These are phyloP conservation scores for Thalassiosira hispida DNA, from an alignment of 352 stramenopile species.

Conservation along the genomic window DNA sequence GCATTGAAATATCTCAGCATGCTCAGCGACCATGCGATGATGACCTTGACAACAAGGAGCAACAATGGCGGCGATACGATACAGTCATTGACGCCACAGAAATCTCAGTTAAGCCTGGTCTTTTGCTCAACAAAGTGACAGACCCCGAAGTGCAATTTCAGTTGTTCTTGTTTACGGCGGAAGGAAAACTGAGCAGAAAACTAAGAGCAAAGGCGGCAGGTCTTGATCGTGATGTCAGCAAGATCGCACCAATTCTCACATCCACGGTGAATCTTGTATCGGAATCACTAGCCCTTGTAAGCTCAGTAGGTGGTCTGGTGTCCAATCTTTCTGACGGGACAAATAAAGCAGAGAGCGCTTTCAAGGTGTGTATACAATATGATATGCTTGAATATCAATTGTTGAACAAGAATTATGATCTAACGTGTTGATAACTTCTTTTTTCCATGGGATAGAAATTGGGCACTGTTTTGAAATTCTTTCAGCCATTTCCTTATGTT, in stretches of 20 bases:
- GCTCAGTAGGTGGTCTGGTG: neutral
- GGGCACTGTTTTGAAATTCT: constrained; percentile 10
- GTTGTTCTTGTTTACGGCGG: constrained; percentile 22
- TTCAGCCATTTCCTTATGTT: constrained; percentile 22
- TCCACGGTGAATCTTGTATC: neutral
- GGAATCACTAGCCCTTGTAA: neutral
- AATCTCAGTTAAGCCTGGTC: constrained; percentile 24
- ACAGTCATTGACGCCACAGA: constrained; percentile 15
- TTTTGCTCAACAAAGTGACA: constrained; percentile 22
- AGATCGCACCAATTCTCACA: constrained; percentile 9
- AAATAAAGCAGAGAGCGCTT: neutral
- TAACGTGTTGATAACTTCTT: too few species aligned
- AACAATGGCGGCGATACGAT: constrained; percentile 17
- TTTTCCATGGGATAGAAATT: too few species aligned
- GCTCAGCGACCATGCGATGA: constrained; percentile 13
- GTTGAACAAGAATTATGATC: too few species aligned
- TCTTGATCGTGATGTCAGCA: constrained; percentile 18
- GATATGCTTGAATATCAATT: too few species aligned
- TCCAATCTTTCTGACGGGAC: neutral
- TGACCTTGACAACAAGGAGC: constrained; percentile 6
- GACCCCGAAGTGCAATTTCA: constrained; percentile 34
- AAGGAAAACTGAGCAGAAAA: constrained; percentile 23
- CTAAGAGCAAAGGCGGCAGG: constrained; percentile 7
- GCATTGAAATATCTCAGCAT: neutral
- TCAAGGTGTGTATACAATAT: too few species aligned